phyloP scores from a whole-genome alignment of 345 rosid species.

The Dovyalis caffra region DNA sequence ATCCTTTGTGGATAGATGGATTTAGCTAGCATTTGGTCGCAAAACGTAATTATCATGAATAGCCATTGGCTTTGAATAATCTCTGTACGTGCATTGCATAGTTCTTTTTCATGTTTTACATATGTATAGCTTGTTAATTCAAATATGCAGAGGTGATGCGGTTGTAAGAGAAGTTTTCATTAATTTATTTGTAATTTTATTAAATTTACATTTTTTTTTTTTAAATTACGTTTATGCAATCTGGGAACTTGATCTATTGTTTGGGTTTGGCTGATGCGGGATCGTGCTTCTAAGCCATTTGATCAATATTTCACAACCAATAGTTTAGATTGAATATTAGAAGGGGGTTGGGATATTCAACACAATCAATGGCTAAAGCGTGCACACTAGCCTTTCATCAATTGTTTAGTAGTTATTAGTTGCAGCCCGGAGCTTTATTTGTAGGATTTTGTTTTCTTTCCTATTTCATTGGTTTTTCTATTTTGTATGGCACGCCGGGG shows the following conservation, averaged over 20 bases:
- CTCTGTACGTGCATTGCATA: neutral
- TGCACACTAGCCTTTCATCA: neutral
- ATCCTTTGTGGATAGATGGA: slow-evolving; percentile 4
- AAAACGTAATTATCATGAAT: neutral
- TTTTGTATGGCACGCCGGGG: neutral
- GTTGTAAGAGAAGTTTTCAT: neutral
- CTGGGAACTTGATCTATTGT: neutral
- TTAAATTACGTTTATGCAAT: neutral
- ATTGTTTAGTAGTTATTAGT: neutral
- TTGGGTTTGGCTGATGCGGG: neutral
- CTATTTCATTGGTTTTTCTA: neutral
- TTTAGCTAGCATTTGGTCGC: slow-evolving; percentile 8
- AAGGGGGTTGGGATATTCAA: neutral
- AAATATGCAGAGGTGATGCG: neutral
- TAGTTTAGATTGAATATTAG: neutral
- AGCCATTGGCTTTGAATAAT: neutral
- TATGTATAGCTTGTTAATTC: slow-evolving; percentile 1
- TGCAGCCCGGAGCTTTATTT: neutral
- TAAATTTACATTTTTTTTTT: too few species aligned
- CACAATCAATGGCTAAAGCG: neutral
- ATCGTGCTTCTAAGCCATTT: neutral
- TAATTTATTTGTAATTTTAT: neutral
- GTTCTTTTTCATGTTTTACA: neutral
- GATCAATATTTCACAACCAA: neutral
- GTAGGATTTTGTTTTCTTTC: neutral